These are phyloP conservation scores for Paragyromitra xinjiangensis DNA, from an alignment of 495 filamentous ascomycete genomes.

Conservation along the genomic window DNA sequence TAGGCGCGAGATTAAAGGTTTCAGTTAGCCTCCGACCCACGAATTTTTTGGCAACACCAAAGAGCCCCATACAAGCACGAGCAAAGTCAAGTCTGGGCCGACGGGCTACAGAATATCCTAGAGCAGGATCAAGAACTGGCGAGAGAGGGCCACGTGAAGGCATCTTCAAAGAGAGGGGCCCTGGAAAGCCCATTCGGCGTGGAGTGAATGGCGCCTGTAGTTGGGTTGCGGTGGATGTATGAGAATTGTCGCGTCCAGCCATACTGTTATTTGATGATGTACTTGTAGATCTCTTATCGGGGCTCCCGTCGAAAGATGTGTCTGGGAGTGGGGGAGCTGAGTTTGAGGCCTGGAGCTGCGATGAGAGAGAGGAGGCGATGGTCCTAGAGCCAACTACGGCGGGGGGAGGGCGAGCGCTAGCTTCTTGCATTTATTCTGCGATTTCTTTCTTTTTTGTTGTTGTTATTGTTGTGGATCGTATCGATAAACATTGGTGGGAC, in stretches of 20 bases:
- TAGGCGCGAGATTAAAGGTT: slow-evolving; percentile 55
- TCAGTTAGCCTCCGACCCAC: slow-evolving; percentile 25
- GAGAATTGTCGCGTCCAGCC: slow-evolving; percentile 29
- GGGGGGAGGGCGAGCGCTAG: slow-evolving; percentile 15
- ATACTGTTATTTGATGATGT: slow-evolving; percentile 15
- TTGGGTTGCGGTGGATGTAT: slow-evolving; percentile 18
- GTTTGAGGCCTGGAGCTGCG: slow-evolving; percentile 50
- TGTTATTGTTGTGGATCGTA: slow-evolving; percentile 31
- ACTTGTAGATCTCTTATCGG: slow-evolving; percentile 19
- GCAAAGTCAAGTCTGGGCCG: slow-evolving; percentile 57
- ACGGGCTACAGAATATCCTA: slow-evolving; percentile 56
- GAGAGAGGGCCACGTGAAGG: slow-evolving; percentile 55
- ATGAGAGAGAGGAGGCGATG: slow-evolving; percentile 50
- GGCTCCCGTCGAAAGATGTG: slow-evolving; percentile 5
- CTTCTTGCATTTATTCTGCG: slow-evolving; percentile 45
- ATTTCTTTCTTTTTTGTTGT: slow-evolving; percentile 22
- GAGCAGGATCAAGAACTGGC: slow-evolving; percentile 55
- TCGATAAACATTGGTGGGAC: slow-evolving; percentile 37
- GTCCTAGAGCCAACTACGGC: slow-evolving; percentile 30
- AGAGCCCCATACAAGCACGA: slow-evolving; percentile 49
- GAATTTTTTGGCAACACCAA: slow-evolving; percentile 10
- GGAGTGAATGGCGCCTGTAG: slow-evolving; percentile 55
- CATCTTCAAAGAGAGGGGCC: slow-evolving; percentile 57
- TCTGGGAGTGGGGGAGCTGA: slow-evolving; percentile 30
- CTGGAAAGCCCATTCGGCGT: slow-evolving; percentile 53